A percentile compares a stretch with the other conserved stretches of the same genome.
These are phyloP conservation scores for Blumeriella jaapii DNA, from an alignment of 2,329 filamentous ascomycete species.

Conservation along the genomic window DNA sequence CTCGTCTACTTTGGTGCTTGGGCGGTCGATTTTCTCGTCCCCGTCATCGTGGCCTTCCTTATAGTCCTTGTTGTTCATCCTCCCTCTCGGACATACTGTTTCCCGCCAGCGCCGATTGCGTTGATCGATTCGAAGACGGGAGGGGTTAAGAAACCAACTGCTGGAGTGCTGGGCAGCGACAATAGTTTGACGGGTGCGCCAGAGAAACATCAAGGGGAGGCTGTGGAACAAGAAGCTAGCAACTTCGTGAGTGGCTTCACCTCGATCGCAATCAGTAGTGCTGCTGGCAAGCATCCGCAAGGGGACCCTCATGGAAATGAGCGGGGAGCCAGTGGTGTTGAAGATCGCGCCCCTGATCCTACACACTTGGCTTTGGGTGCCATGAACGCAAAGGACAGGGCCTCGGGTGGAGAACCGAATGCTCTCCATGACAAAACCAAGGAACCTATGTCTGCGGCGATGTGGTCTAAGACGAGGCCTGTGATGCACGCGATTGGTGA, in stretches of 20 bases:
- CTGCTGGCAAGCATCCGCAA: slow-evolving; percentile 65
- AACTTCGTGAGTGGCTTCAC: slow-evolving; percentile 69
- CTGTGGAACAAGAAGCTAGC: slow-evolving; percentile 70
- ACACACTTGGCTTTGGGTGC: slow-evolving; percentile 42
- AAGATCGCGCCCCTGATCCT: slow-evolving; percentile 47
- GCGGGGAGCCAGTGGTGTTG: slow-evolving; percentile 26
- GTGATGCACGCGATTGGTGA: slow-evolving; percentile 56
- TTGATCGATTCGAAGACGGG: slow-evolving; percentile 60
- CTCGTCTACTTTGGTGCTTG: slow-evolving; percentile 51
- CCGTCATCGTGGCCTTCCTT: slow-evolving; percentile 44
- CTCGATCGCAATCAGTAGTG: slow-evolving; percentile 60
- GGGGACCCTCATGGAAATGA: slow-evolving; percentile 35
- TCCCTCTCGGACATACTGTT: slow-evolving; percentile 48
- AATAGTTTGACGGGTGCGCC: slow-evolving; percentile 72
- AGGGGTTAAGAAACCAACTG: slow-evolving; percentile 64
- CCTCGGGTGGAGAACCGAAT: slow-evolving; percentile 37
- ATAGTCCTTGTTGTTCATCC: slow-evolving; percentile 58
- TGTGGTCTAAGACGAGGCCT: slow-evolving; percentile 66
- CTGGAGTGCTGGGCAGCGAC: slow-evolving; percentile 63
- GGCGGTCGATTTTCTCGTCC: slow-evolving; percentile 59
- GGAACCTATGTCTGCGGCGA: slow-evolving; percentile 61
- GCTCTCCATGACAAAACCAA: slow-evolving; percentile 63
- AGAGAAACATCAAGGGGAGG: slow-evolving; percentile 73
- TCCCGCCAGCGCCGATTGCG: slow-evolving; percentile 67
- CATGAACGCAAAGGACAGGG: slow-evolving; percentile 39